These are phyloP conservation scores for Colletotrichum higginsianum DNA, from an alignment of 2,329 filamentous ascomycete genomes.

Conservation along the genomic window DNA sequence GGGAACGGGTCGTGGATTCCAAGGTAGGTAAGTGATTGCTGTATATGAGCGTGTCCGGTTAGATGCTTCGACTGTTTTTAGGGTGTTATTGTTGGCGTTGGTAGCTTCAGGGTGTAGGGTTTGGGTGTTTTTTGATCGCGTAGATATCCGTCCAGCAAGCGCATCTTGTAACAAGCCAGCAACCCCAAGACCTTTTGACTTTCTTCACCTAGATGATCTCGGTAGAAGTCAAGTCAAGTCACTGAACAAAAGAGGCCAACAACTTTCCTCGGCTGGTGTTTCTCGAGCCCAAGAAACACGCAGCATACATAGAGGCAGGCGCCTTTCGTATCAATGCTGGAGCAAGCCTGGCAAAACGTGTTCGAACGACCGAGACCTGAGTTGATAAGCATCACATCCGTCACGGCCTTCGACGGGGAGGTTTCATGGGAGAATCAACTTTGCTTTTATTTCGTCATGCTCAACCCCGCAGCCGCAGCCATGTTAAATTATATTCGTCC, in stretches of 20 bases:
- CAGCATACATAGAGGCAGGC: too few relatives aligned
- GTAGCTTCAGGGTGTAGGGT: background rate
- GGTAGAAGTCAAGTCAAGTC: background rate
- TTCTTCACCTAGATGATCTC: too few relatives aligned
- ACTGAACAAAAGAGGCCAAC: background rate
- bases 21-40: background rate
- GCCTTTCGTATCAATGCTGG: background rate
- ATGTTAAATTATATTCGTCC: slow-evolving; percentile 6
- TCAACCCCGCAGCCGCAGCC: background rate
- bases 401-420: background rate
- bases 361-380: too few relatives aligned
- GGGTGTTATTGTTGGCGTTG: background rate
- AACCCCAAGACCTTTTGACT: background rate
- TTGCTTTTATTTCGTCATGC: background rate
- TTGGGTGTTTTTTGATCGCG: background rate
- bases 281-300: too few relatives aligned
- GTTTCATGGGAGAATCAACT: background rate
- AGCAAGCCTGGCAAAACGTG: background rate
- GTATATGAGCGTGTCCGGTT: background rate
- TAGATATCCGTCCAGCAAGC: too few relatives aligned
- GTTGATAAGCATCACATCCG: too few relatives aligned
- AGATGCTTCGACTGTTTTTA: background rate
- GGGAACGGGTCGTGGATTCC: too few relatives aligned
- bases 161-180: too few relatives aligned
- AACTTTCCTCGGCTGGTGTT: background rate